Percentiles rank a stretch among this genome's conserved stretches.
Conservation (phyloP, 2,329 filamentous ascomycete species). For the Nothophaeocryptopus gaeumannii region DNA sequence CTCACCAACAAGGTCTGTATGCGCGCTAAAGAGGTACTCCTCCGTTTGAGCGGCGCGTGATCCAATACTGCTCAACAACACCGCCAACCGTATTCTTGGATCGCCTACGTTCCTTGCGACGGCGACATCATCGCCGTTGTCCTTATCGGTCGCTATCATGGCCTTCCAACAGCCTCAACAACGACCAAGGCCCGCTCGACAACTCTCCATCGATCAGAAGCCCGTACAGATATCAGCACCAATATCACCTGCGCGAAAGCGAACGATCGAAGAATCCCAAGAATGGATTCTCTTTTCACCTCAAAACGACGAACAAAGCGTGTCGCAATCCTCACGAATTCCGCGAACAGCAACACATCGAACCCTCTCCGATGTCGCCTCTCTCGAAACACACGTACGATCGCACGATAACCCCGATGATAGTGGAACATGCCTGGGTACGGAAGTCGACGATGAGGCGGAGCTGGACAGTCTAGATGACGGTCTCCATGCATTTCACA, state of each 20-base stretch:
- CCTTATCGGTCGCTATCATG: constrained; percentile 19
- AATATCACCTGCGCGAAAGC: constrained; percentile 41
- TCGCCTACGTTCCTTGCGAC: neutral
- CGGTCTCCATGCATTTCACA: constrained; percentile 82
- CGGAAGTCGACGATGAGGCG: constrained; percentile 52
- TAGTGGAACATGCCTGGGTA: constrained; percentile 43
- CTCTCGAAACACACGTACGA: constrained; percentile 65
- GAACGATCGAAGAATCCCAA: constrained; percentile 67
- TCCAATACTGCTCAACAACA: neutral
- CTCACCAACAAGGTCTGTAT: constrained; percentile 11
- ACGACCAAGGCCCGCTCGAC: constrained; percentile 19
- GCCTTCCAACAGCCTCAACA: constrained; percentile 26
- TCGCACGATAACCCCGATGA: constrained; percentile 50
- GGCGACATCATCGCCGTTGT: constrained; percentile 2
- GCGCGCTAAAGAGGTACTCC: constrained; percentile 1
- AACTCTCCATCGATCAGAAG: constrained; percentile 16
- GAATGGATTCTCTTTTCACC: constrained; percentile 94
- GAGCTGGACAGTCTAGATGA: constrained; percentile 93
- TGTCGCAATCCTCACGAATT: constrained; percentile 66
- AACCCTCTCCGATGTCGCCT: constrained; percentile 74
- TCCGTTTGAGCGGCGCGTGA: constrained; percentile 16
- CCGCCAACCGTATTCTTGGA: neutral
- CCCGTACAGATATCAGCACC: constrained; percentile 18
- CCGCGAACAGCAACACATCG: constrained; percentile 64
- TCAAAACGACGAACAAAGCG: constrained; percentile 58